Conservation (phyloP, 176 grass and related monocot species). For the Juncus inflexus region DNA sequence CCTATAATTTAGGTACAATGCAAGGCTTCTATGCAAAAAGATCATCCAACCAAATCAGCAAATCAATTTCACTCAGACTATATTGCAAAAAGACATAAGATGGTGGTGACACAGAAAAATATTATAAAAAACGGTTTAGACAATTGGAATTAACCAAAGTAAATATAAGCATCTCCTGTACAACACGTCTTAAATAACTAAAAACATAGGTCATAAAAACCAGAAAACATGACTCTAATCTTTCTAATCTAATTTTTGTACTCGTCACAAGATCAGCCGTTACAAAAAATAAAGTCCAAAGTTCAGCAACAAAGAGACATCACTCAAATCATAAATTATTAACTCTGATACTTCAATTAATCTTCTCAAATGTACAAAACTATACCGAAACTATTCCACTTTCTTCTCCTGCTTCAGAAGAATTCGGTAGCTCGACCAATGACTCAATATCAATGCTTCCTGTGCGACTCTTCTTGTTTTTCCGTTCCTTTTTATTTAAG, state of each 20-base stretch:
- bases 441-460: constrained; percentile 75
- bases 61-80: too few relatives aligned
- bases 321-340: constrained; percentile 8
- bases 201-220: constrained; percentile 4
- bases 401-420: constrained; percentile 16
- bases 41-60: too few relatives aligned
- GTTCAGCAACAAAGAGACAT: background rate
- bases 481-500: constrained; percentile 43
- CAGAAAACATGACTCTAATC: constrained; percentile 5
- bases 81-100: too few relatives aligned
- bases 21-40: too few relatives aligned
- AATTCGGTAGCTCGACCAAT: constrained; percentile 8
- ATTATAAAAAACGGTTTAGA: background rate
- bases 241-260: constrained; percentile 2
- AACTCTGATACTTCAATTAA: background rate
- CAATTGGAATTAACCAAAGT: constrained; percentile 10
- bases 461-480: constrained; percentile 41
- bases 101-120: too few relatives aligned
- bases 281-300: background rate
- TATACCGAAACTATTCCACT: background rate
- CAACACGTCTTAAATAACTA: constrained; percentile 20
- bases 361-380: background rate
- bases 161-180: constrained; percentile 22
- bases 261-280: constrained; percentile 16
- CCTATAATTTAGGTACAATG: too few relatives aligned